These are phyloP conservation scores for Didymella exigua DNA, from an alignment of 2,329 filamentous ascomycete genomes.

Conservation along the genomic window DNA sequence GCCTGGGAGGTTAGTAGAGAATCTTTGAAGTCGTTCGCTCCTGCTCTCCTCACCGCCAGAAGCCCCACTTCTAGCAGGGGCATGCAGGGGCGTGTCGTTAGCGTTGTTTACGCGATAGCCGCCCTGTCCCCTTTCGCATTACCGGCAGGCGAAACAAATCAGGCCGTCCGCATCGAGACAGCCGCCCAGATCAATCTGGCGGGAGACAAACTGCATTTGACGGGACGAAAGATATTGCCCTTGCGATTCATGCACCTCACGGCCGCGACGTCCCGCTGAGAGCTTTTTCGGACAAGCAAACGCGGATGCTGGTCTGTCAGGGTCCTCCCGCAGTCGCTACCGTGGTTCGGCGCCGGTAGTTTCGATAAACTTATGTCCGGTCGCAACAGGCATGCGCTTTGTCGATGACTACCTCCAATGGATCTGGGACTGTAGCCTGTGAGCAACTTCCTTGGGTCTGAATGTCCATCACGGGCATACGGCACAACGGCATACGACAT, in stretches of 20 bases:
- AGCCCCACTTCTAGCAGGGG: constrained; percentile 15
- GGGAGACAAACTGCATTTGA: background rate
- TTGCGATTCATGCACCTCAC: background rate
- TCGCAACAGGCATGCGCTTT: background rate
- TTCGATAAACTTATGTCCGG: background rate
- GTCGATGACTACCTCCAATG: background rate
- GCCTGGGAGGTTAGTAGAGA: constrained; percentile 23
- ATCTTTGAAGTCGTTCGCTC: constrained; percentile 18
- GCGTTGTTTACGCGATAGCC: constrained; percentile 17
- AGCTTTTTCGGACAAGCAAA: background rate
- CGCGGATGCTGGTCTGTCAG: background rate
- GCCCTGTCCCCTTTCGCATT: constrained; percentile 7
- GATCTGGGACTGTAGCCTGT: background rate
- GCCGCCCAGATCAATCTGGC: background rate
- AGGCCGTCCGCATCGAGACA: constrained; percentile 4
- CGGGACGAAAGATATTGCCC: background rate
- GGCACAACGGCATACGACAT: too few relatives aligned
- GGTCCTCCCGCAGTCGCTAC: constrained; percentile 13
- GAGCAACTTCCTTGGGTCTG: background rate
- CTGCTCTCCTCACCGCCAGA: constrained; percentile 16
- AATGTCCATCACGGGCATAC: background rate
- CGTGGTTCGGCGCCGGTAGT: background rate
- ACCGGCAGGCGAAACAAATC: constrained; percentile 4
- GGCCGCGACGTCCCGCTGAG: background rate
- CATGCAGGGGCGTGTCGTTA: constrained; percentile 12